Conservation (phyloP, 495 filamentous ascomycete genomes). For the Haplographium delicatum region DNA sequence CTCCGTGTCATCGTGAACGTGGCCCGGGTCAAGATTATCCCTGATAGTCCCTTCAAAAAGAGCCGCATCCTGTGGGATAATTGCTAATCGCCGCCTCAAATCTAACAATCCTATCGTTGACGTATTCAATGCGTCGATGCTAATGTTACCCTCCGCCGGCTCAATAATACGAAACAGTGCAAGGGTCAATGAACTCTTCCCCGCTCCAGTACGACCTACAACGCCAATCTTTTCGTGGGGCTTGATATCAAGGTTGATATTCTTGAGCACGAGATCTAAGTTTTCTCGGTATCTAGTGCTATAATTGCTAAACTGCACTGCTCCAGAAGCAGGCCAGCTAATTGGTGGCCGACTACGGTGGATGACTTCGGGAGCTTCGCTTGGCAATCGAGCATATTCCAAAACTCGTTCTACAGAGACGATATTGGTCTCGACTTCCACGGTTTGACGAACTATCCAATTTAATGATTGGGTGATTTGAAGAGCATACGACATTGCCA, state of each 20-base stretch:
- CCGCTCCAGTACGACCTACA: slow-evolving; percentile 92
- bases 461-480: slow-evolving; percentile 98
- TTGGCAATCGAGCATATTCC: slow-evolving; percentile 90
- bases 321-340: slow-evolving; percentile 88
- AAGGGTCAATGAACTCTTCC: slow-evolving; percentile 92
- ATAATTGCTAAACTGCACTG: slow-evolving; percentile 87
- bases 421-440: slow-evolving; percentile 99
- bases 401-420: slow-evolving; percentile 97
- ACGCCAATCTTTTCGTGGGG: slow-evolving; percentile 97
- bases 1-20: slow-evolving; percentile 95
- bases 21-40: slow-evolving; percentile 93
- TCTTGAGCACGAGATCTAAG: slow-evolving; percentile 86
- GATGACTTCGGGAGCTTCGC: slow-evolving; percentile 93
- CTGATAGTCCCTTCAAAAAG: slow-evolving; percentile 94
- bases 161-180: slow-evolving; percentile 97
- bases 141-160: slow-evolving; percentile 70
- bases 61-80: slow-evolving; percentile 97
- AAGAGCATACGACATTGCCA: slow-evolving; percentile 94
- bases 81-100: slow-evolving; percentile 83
- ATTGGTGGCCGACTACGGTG: slow-evolving; percentile 78
- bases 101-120: slow-evolving; percentile 87
- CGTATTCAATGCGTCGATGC: slow-evolving; percentile 84
- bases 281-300: slow-evolving; percentile 87
- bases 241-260: slow-evolving; percentile 87
- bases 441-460: slow-evolving; percentile 98